Conservation (phyloP, 805 yeast species). For the Lipomyces kockii region DNA sequence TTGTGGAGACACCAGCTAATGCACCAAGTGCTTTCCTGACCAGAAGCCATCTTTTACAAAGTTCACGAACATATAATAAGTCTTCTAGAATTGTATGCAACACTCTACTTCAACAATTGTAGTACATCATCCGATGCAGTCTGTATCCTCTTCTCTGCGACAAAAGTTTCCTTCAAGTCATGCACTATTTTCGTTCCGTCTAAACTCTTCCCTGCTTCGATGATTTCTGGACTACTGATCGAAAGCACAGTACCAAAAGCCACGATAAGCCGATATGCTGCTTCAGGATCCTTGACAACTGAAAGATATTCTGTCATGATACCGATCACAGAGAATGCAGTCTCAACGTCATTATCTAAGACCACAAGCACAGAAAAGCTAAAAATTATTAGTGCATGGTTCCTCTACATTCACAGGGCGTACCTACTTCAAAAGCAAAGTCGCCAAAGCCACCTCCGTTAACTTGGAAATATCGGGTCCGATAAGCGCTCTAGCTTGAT, state of each 20-base stretch:
- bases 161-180: conserved; percentile 13
- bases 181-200: conserved; percentile 22
- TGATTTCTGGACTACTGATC: conserved; percentile 14
- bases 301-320: conserved; percentile 44
- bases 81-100: neutral
- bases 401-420: conserved; percentile 23
- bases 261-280: conserved; percentile 66
- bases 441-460: conserved; percentile 31
- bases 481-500: conserved; percentile 16
- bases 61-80: neutral
- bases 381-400: conserved; percentile 30
- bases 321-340: conserved; percentile 41
- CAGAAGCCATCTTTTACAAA: no score
- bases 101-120: conserved; percentile 8
- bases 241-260: conserved; percentile 64
- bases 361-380: conserved; percentile 54
- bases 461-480: conserved; percentile 11
- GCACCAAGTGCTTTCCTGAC: no score
- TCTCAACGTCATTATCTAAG: conserved; percentile 43
- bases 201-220: conserved; percentile 27
- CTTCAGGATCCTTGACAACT: conserved; percentile 57
- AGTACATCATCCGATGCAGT: conserved; percentile 25
- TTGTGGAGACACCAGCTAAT: no score
- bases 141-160: conserved; percentile 16
- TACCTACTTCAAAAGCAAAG: conserved; percentile 43